These are phyloP conservation scores for Pyricularia sp. DNA, from an alignment of 2,329 filamentous ascomycete species.

Conservation along the genomic window DNA sequence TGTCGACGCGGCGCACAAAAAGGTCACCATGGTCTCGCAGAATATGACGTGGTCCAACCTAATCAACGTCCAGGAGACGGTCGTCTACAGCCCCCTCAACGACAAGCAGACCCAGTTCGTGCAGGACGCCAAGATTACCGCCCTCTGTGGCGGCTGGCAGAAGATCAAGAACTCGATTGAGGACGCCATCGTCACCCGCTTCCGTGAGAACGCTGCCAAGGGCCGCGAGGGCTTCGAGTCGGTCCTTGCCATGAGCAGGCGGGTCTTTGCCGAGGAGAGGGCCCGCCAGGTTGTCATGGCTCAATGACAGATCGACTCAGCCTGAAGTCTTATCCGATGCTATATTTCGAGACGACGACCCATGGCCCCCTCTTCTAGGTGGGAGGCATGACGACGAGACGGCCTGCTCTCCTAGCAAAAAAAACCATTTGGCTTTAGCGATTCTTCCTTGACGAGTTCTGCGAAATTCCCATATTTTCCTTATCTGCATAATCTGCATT, in stretches of 20 bases:
- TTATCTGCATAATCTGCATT: not conserved
- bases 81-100: slow-evolving; percentile 63
- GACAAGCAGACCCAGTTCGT: slow-evolving; percentile 65
- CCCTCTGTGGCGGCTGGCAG: slow-evolving; percentile 93
- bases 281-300: slow-evolving; percentile 39
- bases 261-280: slow-evolving; percentile 84
- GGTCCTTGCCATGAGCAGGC: slow-evolving; percentile 85
- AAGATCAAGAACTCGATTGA: slow-evolving; percentile 95
- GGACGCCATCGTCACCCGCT: slow-evolving; percentile 76
- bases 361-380: not conserved
- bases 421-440: not conserved
- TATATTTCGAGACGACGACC: not conserved
- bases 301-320: not conserved
- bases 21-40: slow-evolving; percentile 92
- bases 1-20: slow-evolving; percentile 74
- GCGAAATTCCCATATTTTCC: not conserved
- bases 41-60: slow-evolving; percentile 92
- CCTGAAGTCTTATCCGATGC: not conserved
- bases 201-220: slow-evolving; percentile 83
- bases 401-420: not conserved
- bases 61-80: slow-evolving; percentile 85
- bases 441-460: not conserved
- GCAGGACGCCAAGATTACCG: slow-evolving; percentile 88
- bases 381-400: not conserved
- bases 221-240: slow-evolving; percentile 92